Base-by-base conservation (phyloP, 352 stramenopile genomes). In the Phytophthora uliginosa region DNA sequence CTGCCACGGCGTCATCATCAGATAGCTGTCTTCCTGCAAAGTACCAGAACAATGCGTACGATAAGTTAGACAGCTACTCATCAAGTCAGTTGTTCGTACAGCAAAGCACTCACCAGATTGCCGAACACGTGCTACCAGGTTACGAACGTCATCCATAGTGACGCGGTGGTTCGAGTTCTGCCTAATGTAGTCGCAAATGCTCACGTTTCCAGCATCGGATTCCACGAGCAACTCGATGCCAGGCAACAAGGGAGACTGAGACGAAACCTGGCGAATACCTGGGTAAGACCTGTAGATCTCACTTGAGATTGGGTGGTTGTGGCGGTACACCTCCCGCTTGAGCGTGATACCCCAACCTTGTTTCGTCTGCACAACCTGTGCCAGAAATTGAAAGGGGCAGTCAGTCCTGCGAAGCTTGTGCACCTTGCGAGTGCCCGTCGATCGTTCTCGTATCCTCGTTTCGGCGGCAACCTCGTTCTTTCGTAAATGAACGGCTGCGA, bases 261-360 rank as follows among this genome's bases (percentile, higher is more conserved):
- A 3, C 15, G 55, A 34, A 36, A 71, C 47, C 56, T 66, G 63
- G 42, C 55, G 63, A 70, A 70, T 70, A 64, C 54, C 45, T 70
- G 63, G 45, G 12, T 70, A 63, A 59, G 18, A 45, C 15, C 15
- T 64, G 55, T 64, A 64, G 13, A 63, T 64, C 3, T 53, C 63
- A 7, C 38, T 2, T 2, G 42, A 63, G 9, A 56, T 24, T 18
- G 3, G 22, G 47, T 65, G 63, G 18, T 70, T 71, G 56, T 71
- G 64, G 0, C 3, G 1, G 33, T 61, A 65, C 0, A 53, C 12
- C 9, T 61, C 64, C 4, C 54, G 55, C 36, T 71, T 71, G 1
- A 71, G 6, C 0, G 10, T 10, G 24, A 71, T 56, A 9, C 26
- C 45, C 64, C 64, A 71, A 4, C 36, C 36, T 42, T 8, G 2